Conservation (phyloP, 371 early-diverging fungal genomes). For the Mortierella sp. region DNA sequence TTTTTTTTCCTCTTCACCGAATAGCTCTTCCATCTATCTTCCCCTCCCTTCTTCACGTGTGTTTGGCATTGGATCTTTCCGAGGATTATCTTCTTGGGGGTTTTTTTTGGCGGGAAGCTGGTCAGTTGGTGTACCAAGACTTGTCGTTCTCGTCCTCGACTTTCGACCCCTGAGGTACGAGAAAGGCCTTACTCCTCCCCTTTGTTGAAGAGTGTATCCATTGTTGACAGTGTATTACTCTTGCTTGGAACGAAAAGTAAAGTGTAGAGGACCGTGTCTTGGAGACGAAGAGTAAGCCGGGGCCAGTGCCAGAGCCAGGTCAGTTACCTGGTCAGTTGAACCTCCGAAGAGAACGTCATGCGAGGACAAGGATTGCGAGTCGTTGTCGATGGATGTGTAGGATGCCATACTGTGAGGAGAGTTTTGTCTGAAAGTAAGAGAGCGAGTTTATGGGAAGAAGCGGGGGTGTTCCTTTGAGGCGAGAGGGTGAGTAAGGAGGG, state of each 20-base stretch:
- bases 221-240: no score
- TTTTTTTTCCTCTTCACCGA: neutral
- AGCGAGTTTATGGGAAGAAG: neutral
- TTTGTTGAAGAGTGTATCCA: no score
- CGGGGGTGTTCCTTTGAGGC: neutral
- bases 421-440: neutral
- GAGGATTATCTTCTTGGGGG: conserved; percentile 12
- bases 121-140: neutral
- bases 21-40: neutral
- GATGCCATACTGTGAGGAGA: conserved; percentile 26
- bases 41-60: conserved; percentile 16
- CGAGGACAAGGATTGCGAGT: conserved; percentile 50
- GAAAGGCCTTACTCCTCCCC: no score
- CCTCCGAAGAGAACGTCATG: conserved; percentile 56
- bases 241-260: no score
- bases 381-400: conserved; percentile 46
- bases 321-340: conserved; percentile 49
- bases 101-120: conserved; percentile 20
- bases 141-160: neutral
- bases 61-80: neutral
- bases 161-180: no score
- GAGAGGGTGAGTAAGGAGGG: neutral
- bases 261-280: no score
- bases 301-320: neutral
- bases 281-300: neutral